Base-by-base conservation (phyloP, 208 protist genomes). In the Leishmania lainsoni region DNA sequence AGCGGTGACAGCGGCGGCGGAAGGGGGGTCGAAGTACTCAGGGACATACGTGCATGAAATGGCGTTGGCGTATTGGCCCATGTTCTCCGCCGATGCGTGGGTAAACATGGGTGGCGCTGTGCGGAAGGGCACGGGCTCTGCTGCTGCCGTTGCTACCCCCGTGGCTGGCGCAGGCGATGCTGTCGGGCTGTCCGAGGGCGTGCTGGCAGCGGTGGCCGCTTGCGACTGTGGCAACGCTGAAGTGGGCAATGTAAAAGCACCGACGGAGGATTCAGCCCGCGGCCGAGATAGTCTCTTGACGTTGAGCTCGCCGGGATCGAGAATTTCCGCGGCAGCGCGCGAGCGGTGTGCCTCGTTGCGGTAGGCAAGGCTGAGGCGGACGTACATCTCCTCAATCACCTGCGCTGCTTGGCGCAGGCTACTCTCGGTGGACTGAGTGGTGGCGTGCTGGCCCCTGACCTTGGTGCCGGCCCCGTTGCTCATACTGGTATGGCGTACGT, bases 41-140 rank as follows among this genome's bases (percentile, higher is more conserved):
- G 81, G 81, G 35, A 85, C 81, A 70, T 81, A 85, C 5, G 81
- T 85, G 29, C 48, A 77, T 0, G 81, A 76, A 35, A 85, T 85
- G 32, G 72, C 81, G 51, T 74, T 45, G 16, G 81, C 81, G 76
- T 81, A n/a, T 45, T 42, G 12, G 20, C 72, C 76, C 81, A 85
- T 85, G 81, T 85, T 70, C 70, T 69, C 71, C 9, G 17, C 29
- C 35, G 75, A 80, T 49, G 72, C 63, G 61, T 85, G 81, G 9
- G 68, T 78, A 52, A 80, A 85, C 81, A 85, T 85, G 42, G 68
- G 51, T n/a, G 75, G 76, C 1, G 75, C 71, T 6, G 81, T 69
- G 29, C 70, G 81, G 52, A 85, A 85, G 16, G 81, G 81, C 12
- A 66, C n/a, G 3, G 74, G 74, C 2, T 51, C 80, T 39, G 12